Base-by-base conservation (phyloP, 768 basidiomycete genomes). In the Pleurotus sapidus region DNA sequence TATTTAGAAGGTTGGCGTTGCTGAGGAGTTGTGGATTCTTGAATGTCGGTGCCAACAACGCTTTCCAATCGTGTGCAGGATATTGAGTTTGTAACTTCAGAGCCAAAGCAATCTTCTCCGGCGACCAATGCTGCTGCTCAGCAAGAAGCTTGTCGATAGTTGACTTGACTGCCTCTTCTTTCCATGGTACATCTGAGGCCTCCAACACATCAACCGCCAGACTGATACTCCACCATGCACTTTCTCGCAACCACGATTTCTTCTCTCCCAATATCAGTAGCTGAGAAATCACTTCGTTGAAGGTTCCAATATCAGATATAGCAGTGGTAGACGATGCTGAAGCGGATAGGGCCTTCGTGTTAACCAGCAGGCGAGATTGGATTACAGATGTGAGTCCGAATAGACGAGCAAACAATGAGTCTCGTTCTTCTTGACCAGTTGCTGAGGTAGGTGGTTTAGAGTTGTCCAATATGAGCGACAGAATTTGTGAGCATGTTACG, bases 391-490 rank as follows among this genome's bases (percentile, higher is more conserved):
- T 87, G 57, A 97, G 76, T 15, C 96, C 96, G 68, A 98, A 97
- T 9, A 99, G 77, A 24, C 93, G 86, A 8, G 94, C 95, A 67
- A 99, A 98, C 50, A 94, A 79, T 49, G 91, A 73, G 70, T 99
- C 96, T 57, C 96, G 86, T 72, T 95, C 91, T 72, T 98, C 96
- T 67, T 94, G 89, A 2, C 94, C 89, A 42, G 86, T 87, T 84
- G 91, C 88, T 12, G 88, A 89, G 37, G 85, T 84, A 60, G 86
- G 82, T 3, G 79, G 75, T 68, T 89, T 86, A 14, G 91, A 87
- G 57, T 82, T 77, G 55, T 91, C 86, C 40, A 87, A 66, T 42
- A 97, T 75, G 38, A 97, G 78, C n/a, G 81, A 77, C 15, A 94
- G 65, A 43, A 97, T 86, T 63, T 93, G 90, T 0, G 81, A 67